phyloP scores from a whole-genome alignment of 139 green algal genomes.

The Chlorella ohadii region DNA sequence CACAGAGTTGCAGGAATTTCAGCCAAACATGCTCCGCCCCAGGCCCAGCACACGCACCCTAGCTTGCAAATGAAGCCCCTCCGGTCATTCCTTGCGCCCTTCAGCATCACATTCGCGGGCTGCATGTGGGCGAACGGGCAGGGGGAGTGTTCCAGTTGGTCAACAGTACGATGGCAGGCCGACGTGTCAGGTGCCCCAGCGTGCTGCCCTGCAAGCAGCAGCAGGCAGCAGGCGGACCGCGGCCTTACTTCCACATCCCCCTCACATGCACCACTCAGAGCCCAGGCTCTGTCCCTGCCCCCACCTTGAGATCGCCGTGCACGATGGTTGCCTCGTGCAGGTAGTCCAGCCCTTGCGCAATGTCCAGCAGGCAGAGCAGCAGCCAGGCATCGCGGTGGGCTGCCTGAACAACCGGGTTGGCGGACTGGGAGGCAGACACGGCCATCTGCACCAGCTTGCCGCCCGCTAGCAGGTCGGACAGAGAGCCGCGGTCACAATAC shows the following conservation, averaged over 20 bases:
- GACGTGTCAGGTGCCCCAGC: no score
- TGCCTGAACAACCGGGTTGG: neutral
- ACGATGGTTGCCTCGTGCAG: constrained; percentile 58
- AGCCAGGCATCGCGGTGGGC: neutral
- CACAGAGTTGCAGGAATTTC: no score
- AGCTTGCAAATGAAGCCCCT: constrained; percentile 79
- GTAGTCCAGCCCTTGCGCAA: constrained; percentile 54
- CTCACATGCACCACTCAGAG: no score
- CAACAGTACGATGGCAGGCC: no score
- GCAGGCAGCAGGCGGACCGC: no score
- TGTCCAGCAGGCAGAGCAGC: constrained; percentile 42
- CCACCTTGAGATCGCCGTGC: constrained; percentile 77
- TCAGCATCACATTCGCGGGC: constrained; percentile 82
- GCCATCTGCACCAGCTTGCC: neutral
- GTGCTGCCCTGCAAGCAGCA: no score
- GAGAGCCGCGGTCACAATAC: constrained; percentile 22
- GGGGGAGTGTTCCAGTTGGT: no score
- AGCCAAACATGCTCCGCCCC: no score
- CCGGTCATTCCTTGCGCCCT: constrained; percentile 54
- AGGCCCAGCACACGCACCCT: neutral
- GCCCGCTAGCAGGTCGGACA: constrained; percentile 7
- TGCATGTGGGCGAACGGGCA: no score
- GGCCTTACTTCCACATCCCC: no score
- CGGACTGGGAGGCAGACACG: no score
- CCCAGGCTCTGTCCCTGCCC: no score